A percentile compares a stretch with the other conserved stretches of the same genome.
Conservation (phyloP, 139 green algal genomes). For the Chlamydomonas eustigma region DNA sequence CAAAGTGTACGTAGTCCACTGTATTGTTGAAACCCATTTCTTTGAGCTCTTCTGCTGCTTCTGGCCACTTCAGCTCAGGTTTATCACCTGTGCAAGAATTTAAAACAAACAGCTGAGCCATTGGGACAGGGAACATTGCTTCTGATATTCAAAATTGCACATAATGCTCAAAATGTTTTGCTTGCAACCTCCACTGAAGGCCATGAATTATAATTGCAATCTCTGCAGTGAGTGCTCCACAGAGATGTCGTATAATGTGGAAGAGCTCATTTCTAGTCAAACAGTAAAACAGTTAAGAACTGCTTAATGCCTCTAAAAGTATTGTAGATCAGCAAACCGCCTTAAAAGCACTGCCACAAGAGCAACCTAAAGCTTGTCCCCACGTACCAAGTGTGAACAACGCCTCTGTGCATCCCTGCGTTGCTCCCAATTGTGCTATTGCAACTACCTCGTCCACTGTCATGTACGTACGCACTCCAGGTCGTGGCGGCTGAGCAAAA, state of each 20-base stretch:
- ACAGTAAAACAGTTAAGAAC: too few relatives aligned
- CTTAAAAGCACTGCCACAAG: neutral
- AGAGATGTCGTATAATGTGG: constrained; percentile 43
- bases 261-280: neutral
- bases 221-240: too few relatives aligned
- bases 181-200: too few relatives aligned
- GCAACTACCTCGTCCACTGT: constrained; percentile 72
- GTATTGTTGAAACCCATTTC: constrained; percentile 63
- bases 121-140: constrained; percentile 84
- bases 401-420: constrained; percentile 77
- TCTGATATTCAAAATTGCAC: constrained; percentile 71
- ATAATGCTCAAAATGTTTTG: too few relatives aligned
- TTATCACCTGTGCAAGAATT: constrained; percentile 62
- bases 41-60: constrained; percentile 66
- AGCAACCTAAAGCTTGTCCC: neutral
- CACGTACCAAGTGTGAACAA: constrained; percentile 81
- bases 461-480: constrained; percentile 67
- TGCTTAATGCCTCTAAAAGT: too few relatives aligned
- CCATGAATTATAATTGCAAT: too few relatives aligned
- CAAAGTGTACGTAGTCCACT: constrained; percentile 69
- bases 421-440: constrained; percentile 54
- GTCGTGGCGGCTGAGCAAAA: constrained; percentile 57
- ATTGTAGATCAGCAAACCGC: constrained; percentile 65
- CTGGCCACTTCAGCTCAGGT: constrained; percentile 68
- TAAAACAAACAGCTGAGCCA: constrained; percentile 47